Conservation (phyloP, 768 basidiomycete genomes). For the Dictyophora rubrovolvata region DNA sequence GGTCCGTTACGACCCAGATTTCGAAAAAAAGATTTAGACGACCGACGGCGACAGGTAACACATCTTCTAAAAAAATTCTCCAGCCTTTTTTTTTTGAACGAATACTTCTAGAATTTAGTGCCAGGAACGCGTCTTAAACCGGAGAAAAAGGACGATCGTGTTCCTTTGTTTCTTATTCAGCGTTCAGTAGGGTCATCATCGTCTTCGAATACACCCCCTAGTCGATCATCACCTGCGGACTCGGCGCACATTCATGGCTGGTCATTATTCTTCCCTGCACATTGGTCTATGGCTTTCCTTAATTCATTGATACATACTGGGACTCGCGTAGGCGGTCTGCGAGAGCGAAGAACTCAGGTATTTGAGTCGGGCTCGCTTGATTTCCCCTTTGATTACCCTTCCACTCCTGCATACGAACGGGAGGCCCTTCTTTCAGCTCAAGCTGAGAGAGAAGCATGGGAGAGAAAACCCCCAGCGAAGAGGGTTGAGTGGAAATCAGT, state of each 20-base stretch:
- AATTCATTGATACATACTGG: slow-evolving; percentile 74
- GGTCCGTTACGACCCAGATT: slow-evolving; percentile 50
- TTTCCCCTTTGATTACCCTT: slow-evolving; percentile 79
- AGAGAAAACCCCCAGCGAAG: slow-evolving; percentile 80
- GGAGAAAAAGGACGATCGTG: slow-evolving; percentile 64
- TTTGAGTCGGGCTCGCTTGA: slow-evolving; percentile 68
- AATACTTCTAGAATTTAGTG: slow-evolving; percentile 44
- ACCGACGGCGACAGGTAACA: slow-evolving; percentile 61
- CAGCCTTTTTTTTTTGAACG: neutral
- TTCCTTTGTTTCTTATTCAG: slow-evolving; percentile 79
- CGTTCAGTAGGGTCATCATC: slow-evolving; percentile 45
- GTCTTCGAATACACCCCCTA: slow-evolving; percentile 15
- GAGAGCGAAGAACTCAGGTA: slow-evolving; percentile 68
- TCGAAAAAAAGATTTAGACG: slow-evolving; percentile 79
- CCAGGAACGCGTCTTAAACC: slow-evolving; percentile 69
- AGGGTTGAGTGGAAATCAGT: slow-evolving; percentile 59
- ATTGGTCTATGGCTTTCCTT: slow-evolving; percentile 89
- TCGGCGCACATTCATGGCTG: slow-evolving; percentile 64
- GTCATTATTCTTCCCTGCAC: slow-evolving; percentile 76
- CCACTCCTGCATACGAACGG: slow-evolving; percentile 39
- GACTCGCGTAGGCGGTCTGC: slow-evolving; percentile 76
- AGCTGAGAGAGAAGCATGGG: slow-evolving; percentile 57
- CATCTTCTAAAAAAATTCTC: neutral
- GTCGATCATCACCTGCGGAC: slow-evolving; percentile 12
- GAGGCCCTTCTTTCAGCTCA: slow-evolving; percentile 39